A percentile compares a stretch with the other conserved stretches of the same genome.
Conservation (phyloP, 768 basidiomycete species). For the Trichaptum fuscoviolaceum region DNA sequence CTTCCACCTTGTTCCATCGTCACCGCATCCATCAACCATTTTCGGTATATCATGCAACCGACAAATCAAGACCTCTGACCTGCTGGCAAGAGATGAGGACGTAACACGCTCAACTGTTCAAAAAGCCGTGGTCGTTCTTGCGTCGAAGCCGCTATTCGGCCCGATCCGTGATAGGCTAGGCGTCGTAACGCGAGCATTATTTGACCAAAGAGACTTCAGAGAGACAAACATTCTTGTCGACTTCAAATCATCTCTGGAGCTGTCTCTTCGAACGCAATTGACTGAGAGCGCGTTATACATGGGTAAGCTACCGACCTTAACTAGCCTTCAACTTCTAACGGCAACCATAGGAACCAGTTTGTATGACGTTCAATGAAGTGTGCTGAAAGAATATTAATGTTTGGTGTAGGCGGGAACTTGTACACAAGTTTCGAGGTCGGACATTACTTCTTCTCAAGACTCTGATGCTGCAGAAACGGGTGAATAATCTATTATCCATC, state of each 20-base stretch:
- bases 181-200: conserved; percentile 88
- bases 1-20: conserved; percentile 81
- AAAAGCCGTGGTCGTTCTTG: conserved; percentile 94
- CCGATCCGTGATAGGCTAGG: conserved; percentile 94
- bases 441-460: conserved; percentile 93
- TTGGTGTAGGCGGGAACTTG: conserved; percentile 72
- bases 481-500: conserved; percentile 27
- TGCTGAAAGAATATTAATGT: neutral
- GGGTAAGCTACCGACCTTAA: conserved; percentile 46
- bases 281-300: conserved; percentile 94
- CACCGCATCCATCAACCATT: conserved; percentile 69
- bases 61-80: conserved; percentile 76
- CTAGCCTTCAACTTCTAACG: conserved; percentile 12
- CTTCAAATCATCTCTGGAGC: conserved; percentile 74
- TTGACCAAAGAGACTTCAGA: conserved; percentile 88
- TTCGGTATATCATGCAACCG: conserved; percentile 99
- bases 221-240: conserved; percentile 87
- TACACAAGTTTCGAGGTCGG: conserved; percentile 89
- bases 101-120: conserved; percentile 96
- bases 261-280: conserved; percentile 69
- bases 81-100: conserved; percentile 72
- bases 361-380: conserved; percentile 31
- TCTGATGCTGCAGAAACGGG: conserved; percentile 88
- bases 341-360: conserved; percentile 55
- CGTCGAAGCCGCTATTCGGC: conserved; percentile 87